Evolutionary conservation across 345 rosid genomes (phyloP).

Genomic region (Arabidopsis suecica): DNA sequence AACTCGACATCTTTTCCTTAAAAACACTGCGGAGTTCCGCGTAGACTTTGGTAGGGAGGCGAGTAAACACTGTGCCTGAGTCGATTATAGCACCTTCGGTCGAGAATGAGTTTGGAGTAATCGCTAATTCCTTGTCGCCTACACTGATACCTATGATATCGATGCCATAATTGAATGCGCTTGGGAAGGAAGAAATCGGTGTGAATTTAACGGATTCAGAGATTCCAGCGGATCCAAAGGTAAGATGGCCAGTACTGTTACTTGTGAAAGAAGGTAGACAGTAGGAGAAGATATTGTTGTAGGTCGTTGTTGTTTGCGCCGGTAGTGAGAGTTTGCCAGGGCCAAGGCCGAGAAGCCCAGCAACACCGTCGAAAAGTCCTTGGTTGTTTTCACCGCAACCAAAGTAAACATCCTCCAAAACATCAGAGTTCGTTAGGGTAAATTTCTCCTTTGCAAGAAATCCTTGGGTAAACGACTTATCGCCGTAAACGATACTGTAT

Average conservation of each 20-base stretch:
- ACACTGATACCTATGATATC: constrained; percentile 57
- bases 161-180: constrained; percentile 56
- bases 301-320: constrained; percentile 61
- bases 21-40: constrained; percentile 52
- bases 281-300: constrained; percentile 70
- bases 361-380: constrained; percentile 58
- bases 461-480: constrained; percentile 60
- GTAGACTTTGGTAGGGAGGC: constrained; percentile 65
- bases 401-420: constrained; percentile 51
- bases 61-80: constrained; percentile 80
- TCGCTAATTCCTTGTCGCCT: constrained; percentile 47
- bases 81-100: constrained; percentile 60
- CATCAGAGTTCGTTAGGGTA: constrained; percentile 53
- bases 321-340: constrained; percentile 65
- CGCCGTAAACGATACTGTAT: constrained; percentile 68
- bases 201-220: constrained; percentile 58
- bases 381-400: constrained; percentile 78
- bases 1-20: constrained; percentile 52
- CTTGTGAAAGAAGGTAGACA: constrained; percentile 70
- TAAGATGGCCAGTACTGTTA: constrained; percentile 63
- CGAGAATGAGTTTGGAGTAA: constrained; percentile 52
- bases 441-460: constrained; percentile 61
- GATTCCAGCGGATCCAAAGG: constrained; percentile 54
- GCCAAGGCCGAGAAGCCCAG: constrained; percentile 80
- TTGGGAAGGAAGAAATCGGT: constrained; percentile 46